A percentile compares a stretch with the other conserved stretches of the same genome.
phyloP scores from a whole-genome alignment of 176 grass and related monocot species.

The Thalia dealbata region DNA sequence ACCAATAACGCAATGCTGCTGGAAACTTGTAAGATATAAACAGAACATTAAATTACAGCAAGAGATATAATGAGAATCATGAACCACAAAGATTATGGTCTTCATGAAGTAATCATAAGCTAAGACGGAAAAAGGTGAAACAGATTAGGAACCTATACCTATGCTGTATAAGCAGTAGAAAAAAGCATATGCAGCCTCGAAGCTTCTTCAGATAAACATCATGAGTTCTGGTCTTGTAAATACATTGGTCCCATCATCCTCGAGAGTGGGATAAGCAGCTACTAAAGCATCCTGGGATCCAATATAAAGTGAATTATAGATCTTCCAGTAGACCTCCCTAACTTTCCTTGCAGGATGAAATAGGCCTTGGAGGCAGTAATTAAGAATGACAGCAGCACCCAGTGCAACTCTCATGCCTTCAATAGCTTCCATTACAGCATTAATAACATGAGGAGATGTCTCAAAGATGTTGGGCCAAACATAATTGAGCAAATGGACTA shows the following conservation, averaged over 20 bases:
- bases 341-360: slow-evolving; percentile 97
- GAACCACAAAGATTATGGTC: neutral
- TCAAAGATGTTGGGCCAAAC: slow-evolving; percentile 98
- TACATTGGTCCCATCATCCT: slow-evolving; percentile 48
- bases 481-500: slow-evolving; percentile 93
- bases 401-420: slow-evolving; percentile 96
- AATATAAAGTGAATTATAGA: slow-evolving; percentile 94
- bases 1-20: too few relatives aligned
- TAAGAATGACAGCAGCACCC: slow-evolving; percentile 74
- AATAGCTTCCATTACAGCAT: slow-evolving; percentile 92
- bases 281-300: slow-evolving; percentile 82
- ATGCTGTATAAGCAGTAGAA: neutral
- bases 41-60: too few relatives aligned
- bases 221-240: slow-evolving; percentile 66
- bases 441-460: slow-evolving; percentile 86
- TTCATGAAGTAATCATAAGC: neutral
- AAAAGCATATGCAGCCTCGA: neutral
- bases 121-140: neutral
- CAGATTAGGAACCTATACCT: neutral
- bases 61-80: neutral
- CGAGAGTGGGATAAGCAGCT: slow-evolving; percentile 57
- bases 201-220: slow-evolving; percentile 37
- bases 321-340: slow-evolving; percentile 98
- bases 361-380: slow-evolving; percentile 91
- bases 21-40: too few relatives aligned